Evolutionary conservation across 352 stramenopile genomes (phyloP).

Genomic region (Phytophthora capsici): DNA sequence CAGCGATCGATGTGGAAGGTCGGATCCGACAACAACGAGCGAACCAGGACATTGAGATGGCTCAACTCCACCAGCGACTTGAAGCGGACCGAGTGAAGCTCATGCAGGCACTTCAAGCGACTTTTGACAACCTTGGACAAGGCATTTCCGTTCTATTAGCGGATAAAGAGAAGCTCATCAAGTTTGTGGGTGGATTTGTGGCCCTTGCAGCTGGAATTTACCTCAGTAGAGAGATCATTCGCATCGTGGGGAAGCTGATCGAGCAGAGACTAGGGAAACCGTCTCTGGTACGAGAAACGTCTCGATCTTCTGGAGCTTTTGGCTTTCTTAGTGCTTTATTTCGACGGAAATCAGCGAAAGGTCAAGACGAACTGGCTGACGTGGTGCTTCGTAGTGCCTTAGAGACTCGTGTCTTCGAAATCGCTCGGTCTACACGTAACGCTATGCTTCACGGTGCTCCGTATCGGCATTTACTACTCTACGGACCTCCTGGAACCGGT

Average conservation of each 20-base stretch:
- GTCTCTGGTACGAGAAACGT: slow-evolving; percentile 76
- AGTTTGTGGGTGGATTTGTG: slow-evolving; percentile 68
- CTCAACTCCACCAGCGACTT: slow-evolving; percentile 60
- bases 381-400: slow-evolving; percentile 61
- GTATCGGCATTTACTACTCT: slow-evolving; percentile 85
- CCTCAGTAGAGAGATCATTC: slow-evolving; percentile 65
- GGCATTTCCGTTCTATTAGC: slow-evolving; percentile 57
- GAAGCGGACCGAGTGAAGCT: slow-evolving; percentile 72
- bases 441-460: slow-evolving; percentile 66
- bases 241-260: slow-evolving; percentile 63
- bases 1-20: slow-evolving; percentile 65
- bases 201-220: slow-evolving; percentile 65
- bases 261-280: slow-evolving; percentile 75
- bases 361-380: slow-evolving; percentile 56
- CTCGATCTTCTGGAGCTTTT: slow-evolving; percentile 50
- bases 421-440: slow-evolving; percentile 68
- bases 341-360: slow-evolving; percentile 29
- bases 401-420: slow-evolving; percentile 69
- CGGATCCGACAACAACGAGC: slow-evolving; percentile 71
- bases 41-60: slow-evolving; percentile 81
- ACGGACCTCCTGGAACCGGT: slow-evolving; percentile 83
- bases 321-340: slow-evolving; percentile 46
- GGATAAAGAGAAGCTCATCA: slow-evolving; percentile 64
- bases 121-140: slow-evolving; percentile 76
- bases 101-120: slow-evolving; percentile 66